Conservation (phyloP, 1,139 yeast genomes). For the Pichia norvegensis region DNA sequence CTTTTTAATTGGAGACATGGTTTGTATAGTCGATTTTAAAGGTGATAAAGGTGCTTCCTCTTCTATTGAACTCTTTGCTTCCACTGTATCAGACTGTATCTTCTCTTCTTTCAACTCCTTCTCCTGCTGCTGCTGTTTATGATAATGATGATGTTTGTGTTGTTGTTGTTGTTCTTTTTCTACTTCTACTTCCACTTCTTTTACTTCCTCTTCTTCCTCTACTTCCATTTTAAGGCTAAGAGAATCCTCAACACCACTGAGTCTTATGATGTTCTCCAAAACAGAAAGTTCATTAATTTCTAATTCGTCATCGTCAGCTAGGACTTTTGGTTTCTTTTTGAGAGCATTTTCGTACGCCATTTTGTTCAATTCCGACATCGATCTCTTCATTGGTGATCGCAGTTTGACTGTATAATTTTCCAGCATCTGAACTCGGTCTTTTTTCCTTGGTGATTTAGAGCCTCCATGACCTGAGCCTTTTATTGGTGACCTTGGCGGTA, state of each 20-base stretch:
- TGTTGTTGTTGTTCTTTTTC: conserved; percentile 13
- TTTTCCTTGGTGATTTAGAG: conserved; percentile 12
- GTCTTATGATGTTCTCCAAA: conserved; percentile 39
- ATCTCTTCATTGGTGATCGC: conserved; percentile 38
- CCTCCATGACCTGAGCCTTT: conserved; percentile 15
- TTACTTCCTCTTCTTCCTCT: conserved; percentile 21
- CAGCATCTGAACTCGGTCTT: conserved; percentile 4
- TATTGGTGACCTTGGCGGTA: background rate
- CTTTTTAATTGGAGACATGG: background rate
- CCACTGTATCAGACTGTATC: too few relatives aligned
- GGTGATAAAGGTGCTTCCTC: background rate
- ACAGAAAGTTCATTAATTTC: conserved; percentile 37
- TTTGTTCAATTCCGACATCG: conserved; percentile 35
- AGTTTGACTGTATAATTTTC: conserved; percentile 17
- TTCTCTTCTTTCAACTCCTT: background rate
- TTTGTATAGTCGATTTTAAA: background rate
- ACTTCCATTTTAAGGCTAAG: conserved; percentile 19
- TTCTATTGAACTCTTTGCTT: background rate
- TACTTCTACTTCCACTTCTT: conserved; percentile 20
- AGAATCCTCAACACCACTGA: conserved; percentile 26
- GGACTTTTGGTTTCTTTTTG: conserved; percentile 23
- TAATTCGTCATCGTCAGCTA: conserved; percentile 33
- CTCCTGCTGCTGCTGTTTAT: background rate
- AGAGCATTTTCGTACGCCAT: conserved; percentile 48
- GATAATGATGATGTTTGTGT: too few relatives aligned